Conservation (phyloP, 2,329 filamentous ascomycete species). For the Fonsecaea pedrosoi region DNA sequence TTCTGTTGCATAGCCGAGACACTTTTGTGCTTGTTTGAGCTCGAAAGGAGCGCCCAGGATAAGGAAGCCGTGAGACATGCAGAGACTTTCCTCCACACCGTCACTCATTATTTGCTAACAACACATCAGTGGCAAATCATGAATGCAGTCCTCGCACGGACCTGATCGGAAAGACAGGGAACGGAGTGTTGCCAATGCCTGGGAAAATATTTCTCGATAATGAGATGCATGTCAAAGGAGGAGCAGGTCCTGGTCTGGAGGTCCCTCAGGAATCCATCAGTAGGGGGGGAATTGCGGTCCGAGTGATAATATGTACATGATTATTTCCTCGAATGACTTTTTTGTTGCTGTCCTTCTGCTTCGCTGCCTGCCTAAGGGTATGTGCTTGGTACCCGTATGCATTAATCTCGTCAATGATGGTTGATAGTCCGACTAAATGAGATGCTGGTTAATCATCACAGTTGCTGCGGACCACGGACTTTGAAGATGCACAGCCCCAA, state of each 20-base stretch:
- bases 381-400: neutral
- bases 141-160: neutral
- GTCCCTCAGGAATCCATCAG: neutral
- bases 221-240: neutral
- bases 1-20: slow-evolving; percentile 18
- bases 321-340: neutral
- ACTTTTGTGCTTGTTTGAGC: slow-evolving; percentile 22
- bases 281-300: neutral
- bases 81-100: slow-evolving; percentile 18
- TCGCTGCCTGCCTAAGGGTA: neutral
- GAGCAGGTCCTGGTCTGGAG: neutral
- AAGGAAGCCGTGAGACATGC: slow-evolving; percentile 40
- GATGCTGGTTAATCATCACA: neutral
- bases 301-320: neutral
- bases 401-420: neutral
- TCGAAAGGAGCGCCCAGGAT: slow-evolving; percentile 25
- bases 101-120: slow-evolving; percentile 27
- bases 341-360: neutral
- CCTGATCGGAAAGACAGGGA: neutral
- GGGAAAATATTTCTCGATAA: neutral
- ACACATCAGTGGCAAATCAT: slow-evolving; percentile 30
- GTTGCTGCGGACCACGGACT: neutral
- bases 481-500: neutral
- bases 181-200: neutral
- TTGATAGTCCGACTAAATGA: neutral